Evolutionary conservation across 2,329 filamentous ascomycete species (phyloP).

Genomic region (Stachybotrys chartarum): DNA sequence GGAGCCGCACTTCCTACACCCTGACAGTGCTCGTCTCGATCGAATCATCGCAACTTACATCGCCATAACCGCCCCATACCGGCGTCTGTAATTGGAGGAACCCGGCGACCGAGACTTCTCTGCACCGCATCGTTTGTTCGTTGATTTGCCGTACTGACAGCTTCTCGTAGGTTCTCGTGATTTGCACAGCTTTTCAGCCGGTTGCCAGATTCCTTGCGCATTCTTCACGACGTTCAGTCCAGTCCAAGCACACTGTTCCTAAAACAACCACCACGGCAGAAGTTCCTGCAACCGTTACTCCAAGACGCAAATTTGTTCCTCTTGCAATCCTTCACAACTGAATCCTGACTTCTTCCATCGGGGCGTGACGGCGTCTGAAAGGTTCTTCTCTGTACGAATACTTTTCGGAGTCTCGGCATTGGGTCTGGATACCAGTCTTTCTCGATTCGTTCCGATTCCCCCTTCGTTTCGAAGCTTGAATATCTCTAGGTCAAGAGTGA

Average conservation of each 20-base stretch:
- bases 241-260: slow-evolving; percentile 4
- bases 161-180: slow-evolving; percentile 27
- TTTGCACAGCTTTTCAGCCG: slow-evolving; percentile 32
- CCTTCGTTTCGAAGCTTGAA: slow-evolving; percentile 17
- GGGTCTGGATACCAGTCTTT: slow-evolving; percentile 27
- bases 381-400: slow-evolving; percentile 27
- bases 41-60: too few relatives aligned
- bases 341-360: slow-evolving; percentile 15
- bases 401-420: slow-evolving; percentile 29
- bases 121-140: neutral
- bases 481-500: slow-evolving; percentile 11
- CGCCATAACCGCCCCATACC: too few relatives aligned
- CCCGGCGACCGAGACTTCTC: neutral
- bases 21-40: too few relatives aligned
- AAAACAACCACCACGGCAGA: neutral
- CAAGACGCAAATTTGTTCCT: neutral
- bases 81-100: too few relatives aligned
- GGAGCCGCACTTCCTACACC: too few relatives aligned
- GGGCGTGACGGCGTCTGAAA: slow-evolving; percentile 34
- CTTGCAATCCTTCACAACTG: neutral
- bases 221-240: slow-evolving; percentile 18
- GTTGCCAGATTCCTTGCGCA: slow-evolving; percentile 33
- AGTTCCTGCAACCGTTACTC: neutral
- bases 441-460: slow-evolving; percentile 24
- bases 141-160: slow-evolving; percentile 13